Conservation (phyloP, 2,329 filamentous ascomycete species). For the Ophiostoma perfectum region DNA sequence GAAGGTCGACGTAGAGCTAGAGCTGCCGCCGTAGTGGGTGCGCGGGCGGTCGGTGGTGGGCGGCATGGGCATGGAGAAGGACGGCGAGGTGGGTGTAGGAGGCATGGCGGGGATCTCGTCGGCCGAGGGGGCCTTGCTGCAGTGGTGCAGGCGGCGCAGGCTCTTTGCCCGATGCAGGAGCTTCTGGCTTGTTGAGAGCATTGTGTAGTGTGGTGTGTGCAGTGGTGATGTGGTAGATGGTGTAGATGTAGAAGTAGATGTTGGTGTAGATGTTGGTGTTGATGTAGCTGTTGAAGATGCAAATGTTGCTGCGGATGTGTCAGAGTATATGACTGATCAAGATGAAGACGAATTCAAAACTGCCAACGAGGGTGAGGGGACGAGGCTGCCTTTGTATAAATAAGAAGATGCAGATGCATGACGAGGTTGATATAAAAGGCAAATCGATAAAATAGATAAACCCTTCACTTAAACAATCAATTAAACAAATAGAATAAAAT, state of each 20-base stretch:
- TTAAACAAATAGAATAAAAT: background rate
- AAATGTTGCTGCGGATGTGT: background rate
- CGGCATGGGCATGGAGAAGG: background rate
- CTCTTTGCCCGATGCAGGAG: slow-evolving; percentile 25
- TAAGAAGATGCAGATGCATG: slow-evolving; percentile 4
- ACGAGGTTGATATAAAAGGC: background rate
- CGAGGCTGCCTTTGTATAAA: slow-evolving; percentile 22
- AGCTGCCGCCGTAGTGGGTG: background rate
- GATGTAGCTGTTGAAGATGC: background rate
- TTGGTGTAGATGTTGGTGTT: background rate
- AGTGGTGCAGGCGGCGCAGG: slow-evolving; percentile 22
- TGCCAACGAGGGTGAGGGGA: background rate
- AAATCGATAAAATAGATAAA: background rate
- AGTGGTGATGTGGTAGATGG: background rate
- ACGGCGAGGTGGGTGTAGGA: slow-evolving; percentile 1
- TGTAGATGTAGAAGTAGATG: background rate
- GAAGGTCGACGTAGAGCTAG: background rate
- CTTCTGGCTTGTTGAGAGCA: slow-evolving; percentile 21
- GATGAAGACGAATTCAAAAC: background rate
- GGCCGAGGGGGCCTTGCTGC: slow-evolving; percentile 2
- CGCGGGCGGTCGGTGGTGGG: slow-evolving; percentile 4
- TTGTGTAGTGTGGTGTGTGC: slow-evolving; percentile 13
- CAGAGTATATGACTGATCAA: background rate
- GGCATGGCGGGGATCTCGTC: slow-evolving; percentile 18
- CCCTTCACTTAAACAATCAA: background rate